Evolutionary conservation across 768 basidiomycete species (phyloP), one percentile per base, ranked within the genome.

Genomic region (Cytidiella melzeri): DNA sequence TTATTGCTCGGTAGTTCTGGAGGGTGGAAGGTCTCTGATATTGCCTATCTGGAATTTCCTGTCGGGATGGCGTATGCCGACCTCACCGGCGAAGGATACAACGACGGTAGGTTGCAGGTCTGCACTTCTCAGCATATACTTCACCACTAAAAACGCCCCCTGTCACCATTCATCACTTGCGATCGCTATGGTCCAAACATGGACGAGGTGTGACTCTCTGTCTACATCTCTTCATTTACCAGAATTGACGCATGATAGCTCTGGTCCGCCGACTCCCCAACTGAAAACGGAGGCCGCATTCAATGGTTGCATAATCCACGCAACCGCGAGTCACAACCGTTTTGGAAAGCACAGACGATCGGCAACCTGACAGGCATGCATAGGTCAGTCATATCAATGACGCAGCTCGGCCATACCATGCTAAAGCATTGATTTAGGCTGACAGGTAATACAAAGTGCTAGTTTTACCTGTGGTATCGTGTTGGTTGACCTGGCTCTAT

Each of bases 321-420:
- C 12, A 41, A 45, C 27, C 25, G 3, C 10, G 23, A 34, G 13
- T 24, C 12, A 2, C 2, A 42, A 15, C n/a, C n/a, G n/a, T n/a
- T n/a, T n/a, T 57, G 58, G 58, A 42, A n/a, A 15, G 15, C 7
- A 2, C 50, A 37, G 18, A 30, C 38, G 18, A 57, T 57, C 18
- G 58, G 58, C 5, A 34, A 48, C 42, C 45, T 46, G 10, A 47
- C 58, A 13, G 56, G 54, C 15, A 59, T 57, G 56, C 56, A 59
- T 24, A 41, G 44, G n/a, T n/a, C n/a, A n/a, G n/a, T n/a, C n/a
- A n/a, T n/a, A n/a, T n/a, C n/a, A n/a, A n/a, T n/a, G n/a, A n/a
- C n/a, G n/a, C n/a, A n/a, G n/a, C n/a, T n/a, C n/a, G n/a, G n/a
- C n/a, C n/a, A n/a, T n/a, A n/a, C n/a, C n/a, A n/a, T n/a, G n/a